Conservation (phyloP, 2,329 filamentous ascomycete species). For the Apiospora pterosperma region DNA sequence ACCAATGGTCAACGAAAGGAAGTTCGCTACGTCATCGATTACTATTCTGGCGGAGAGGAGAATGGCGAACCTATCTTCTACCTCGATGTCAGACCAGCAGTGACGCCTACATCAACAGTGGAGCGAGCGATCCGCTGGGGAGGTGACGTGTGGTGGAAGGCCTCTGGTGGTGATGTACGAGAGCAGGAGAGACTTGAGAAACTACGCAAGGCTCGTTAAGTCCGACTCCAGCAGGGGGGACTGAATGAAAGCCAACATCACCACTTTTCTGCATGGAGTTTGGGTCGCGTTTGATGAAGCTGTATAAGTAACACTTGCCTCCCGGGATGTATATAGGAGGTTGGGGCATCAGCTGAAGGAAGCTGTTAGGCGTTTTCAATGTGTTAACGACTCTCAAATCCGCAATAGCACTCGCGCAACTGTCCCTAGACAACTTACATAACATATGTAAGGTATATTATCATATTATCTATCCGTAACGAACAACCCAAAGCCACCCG, state of each 20-base stretch:
- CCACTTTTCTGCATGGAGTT: conserved; percentile 8
- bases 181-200: conserved; percentile 32
- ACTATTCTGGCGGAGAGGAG: conserved; percentile 81
- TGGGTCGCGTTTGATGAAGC: not conserved
- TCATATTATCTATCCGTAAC: not conserved
- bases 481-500: not conserved
- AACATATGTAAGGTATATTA: too few relatives aligned
- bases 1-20: conserved; percentile 67
- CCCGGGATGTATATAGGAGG: not conserved
- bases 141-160: conserved; percentile 90
- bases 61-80: conserved; percentile 93
- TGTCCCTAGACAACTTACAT: not conserved
- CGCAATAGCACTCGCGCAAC: not conserved
- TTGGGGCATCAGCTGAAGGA: not conserved
- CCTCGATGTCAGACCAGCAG: conserved; percentile 86
- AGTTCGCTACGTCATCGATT: conserved; percentile 94
- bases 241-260: not conserved
- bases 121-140: conserved; percentile 85
- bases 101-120: conserved; percentile 74
- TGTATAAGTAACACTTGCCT: not conserved
- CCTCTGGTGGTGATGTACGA: conserved; percentile 67
- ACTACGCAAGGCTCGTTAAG: not conserved
- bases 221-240: not conserved
- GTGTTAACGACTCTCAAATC: not conserved
- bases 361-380: not conserved